Evolutionary conservation across 345 rosid species (phyloP).

Genomic region (Eucalyptus fibrosa): DNA sequence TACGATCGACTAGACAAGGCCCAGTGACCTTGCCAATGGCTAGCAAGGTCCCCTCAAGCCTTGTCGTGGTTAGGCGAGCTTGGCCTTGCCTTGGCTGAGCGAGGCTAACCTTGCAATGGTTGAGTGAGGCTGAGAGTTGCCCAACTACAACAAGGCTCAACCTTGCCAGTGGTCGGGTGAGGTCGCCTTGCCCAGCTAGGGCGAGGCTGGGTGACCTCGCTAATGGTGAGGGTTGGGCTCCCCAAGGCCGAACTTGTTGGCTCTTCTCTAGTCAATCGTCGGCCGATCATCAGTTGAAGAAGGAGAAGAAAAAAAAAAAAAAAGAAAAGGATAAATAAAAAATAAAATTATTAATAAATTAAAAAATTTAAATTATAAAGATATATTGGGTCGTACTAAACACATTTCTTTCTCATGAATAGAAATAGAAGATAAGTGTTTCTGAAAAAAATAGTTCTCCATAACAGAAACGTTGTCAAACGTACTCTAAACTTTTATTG

Average conservation of each 20-base stretch:
- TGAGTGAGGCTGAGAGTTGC: accelerated
- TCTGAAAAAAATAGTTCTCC: accelerated
- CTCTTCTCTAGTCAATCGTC: accelerated
- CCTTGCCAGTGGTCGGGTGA: accelerated
- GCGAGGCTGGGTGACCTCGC: no score
- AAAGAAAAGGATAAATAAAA: no score
- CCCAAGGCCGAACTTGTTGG: accelerated
- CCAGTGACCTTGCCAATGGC: accelerated
- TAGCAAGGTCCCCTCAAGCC: accelerated
- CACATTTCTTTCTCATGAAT: accelerated
- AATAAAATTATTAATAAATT: no score
- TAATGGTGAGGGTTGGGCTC: no score
- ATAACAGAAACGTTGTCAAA: accelerated
- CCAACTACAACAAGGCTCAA: accelerated
- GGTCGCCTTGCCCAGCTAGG: accelerated
- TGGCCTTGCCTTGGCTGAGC: accelerated
- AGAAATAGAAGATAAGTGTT: accelerated
- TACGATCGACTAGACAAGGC: accelerated
- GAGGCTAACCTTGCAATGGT: accelerated
- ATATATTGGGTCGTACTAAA: accelerated
- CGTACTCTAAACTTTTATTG: accelerated
- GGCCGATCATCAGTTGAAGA: accelerated
- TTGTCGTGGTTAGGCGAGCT: accelerated
- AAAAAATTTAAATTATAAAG: no score
- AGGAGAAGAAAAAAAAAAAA: no score